Evolutionary conservation across 2,329 filamentous ascomycete species (phyloP), one percentile per base, ranked within the genome.

Genomic region (Coniochaeta ligniaria): DNA sequence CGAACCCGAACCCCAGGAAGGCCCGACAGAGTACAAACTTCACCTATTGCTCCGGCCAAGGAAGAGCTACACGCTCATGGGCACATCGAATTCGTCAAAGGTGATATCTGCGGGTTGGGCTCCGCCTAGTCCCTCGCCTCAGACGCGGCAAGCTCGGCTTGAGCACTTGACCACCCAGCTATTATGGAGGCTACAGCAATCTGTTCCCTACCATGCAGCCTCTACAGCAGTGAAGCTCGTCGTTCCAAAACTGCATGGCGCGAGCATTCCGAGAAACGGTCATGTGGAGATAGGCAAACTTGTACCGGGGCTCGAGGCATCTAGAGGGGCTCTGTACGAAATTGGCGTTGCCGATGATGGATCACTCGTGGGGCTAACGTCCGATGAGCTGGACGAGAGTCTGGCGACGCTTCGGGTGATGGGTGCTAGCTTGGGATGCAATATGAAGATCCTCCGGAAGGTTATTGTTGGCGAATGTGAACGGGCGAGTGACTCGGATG

Each of bases 311-410:
- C 78, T 99, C 9, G 94, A 98, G 71, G 93, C 96, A 71, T 97
- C 92, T 17, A 89, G 91, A 66, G 95, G 95, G 6, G 95, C 95
- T 1, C 75, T 98, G 57, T 99, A 99, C 68, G 94, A 99, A 73
- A 96, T 99, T 72, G 95, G 95, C 0, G 92, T 99, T 11, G 90
- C 93, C 31, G 95, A 99, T 72, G 92, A 98, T 75, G 95, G 95
- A 8, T 92, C 89, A 0, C 86, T 99, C 61, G 85, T 96, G 47
- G 95, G 95, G 0, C 79, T 99, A 55, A 90, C 91, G 2, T 86
- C 90, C 65, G 92, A 97, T 70, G 95, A 99, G 74, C 85, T 99
- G 81, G 85, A 94, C 63, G 94, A 98, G 74, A 97, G 92, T 71
- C 80, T 98, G 63, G 83, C 83, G 47, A 97, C 93, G 61, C 76